Percentiles rank a stretch among this genome's conserved stretches.
Conservation (phyloP, 257 asterid species). For the Rauvolfia tetraphylla region DNA sequence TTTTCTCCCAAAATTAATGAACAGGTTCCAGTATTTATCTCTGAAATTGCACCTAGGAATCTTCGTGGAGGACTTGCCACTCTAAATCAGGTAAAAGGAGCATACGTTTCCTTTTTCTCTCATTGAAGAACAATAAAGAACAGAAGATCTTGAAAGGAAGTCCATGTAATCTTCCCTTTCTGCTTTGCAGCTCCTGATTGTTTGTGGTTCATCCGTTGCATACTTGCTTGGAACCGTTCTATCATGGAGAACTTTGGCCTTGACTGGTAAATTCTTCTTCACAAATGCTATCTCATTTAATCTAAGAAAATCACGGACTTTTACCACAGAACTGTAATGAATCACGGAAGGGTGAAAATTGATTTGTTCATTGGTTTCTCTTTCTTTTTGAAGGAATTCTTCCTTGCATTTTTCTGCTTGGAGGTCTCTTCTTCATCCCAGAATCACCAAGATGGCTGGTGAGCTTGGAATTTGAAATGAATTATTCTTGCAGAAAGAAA, state of each 20-base stretch:
- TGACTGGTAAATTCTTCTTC: conserved; percentile 43
- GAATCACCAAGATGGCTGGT: conserved; percentile 99
- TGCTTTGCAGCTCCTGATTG: conserved; percentile 70
- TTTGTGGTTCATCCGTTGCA: conserved; percentile 69
- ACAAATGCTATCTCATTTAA: background rate
- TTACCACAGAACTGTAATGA: background rate
- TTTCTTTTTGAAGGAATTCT: conserved; percentile 48
- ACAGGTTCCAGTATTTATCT: conserved; percentile 79
- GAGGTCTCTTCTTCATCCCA: conserved; percentile 72
- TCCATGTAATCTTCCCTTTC: conserved; percentile 2
- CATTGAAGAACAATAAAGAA: background rate
- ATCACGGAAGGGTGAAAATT: background rate
- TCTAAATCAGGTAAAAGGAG: conserved; percentile 55
- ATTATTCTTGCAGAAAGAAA: background rate
- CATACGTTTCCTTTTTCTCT: background rate
- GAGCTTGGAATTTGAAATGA: conserved; percentile 20
- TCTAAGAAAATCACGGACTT: background rate
- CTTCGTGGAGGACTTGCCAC: conserved; percentile 88
- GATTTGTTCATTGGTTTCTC: background rate
- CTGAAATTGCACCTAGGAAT: conserved; percentile 80
- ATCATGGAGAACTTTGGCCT: conserved; percentile 77
- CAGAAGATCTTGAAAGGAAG: background rate
- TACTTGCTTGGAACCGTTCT: conserved; percentile 56
- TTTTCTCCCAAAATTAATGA: background rate
- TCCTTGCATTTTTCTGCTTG: conserved; percentile 62